Evolutionary conservation across 2,329 filamentous ascomycete species (phyloP), one percentile per base, ranked within the genome.

Genomic region (Colletotrichum limetticola): DNA sequence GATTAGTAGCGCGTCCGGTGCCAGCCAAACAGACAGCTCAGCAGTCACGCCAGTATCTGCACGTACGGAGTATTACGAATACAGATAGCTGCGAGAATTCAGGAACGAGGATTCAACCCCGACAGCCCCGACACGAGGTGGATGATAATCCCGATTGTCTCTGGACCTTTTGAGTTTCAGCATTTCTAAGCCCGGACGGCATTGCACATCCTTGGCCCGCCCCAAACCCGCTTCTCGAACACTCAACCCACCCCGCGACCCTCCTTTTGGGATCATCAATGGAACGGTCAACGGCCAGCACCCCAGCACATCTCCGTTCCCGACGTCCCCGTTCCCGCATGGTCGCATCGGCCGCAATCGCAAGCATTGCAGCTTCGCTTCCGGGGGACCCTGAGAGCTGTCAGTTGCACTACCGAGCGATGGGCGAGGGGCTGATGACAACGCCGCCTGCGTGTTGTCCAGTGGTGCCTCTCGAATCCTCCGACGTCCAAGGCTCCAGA

Each of bases 311-410:
- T 30, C 42, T 32, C 37, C 60, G 42, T 32, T 14, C 7, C 24
- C 59, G n/a, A n/a, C 28, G 59, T 32, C 32, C 46, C n/a, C 60
- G 42, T 62, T 62, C 60, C 60, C 60, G 60, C 59, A 30, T 28
- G 42, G 6, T 62, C 59, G 59, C 59, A 49, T 49, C 37, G 37
- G 42, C 42, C 42, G 19, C 42, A 49, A 49, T 49, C 42, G 42
- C 42, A 49, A 49, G 42, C 16, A 49, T 49, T 49, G 42, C 42
- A 49, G 42, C 26, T 12, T 62, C 60, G 60, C 60, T 52, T 62
- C 42, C 42, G 49, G 59, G 60, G 46, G 11, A 49, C 60, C 60
- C n/a, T 53, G 60, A 35, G 42, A 52, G 26, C 60, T 24, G 60
- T 24, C 60, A 62, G 12, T 62, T 28, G 19, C 42, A 42, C 12